Conservation (phyloP, 2,329 filamentous ascomycete species). For the Clarireedia homoeocarpa region DNA sequence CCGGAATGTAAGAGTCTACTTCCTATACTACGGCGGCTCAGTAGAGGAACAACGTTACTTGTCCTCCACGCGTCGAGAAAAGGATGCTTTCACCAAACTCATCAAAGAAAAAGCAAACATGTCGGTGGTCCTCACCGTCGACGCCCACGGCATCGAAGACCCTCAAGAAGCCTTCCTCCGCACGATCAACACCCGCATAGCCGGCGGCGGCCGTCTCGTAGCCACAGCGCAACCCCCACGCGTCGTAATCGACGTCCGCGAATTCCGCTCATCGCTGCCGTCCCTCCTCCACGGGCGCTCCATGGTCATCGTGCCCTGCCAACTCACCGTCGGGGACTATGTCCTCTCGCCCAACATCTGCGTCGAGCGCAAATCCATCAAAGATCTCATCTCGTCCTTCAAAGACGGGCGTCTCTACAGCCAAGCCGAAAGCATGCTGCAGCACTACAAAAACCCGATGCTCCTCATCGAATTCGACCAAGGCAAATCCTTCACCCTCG, state of each 20-base stretch:
- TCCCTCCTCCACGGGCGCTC: constrained; percentile 83
- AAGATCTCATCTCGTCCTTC: constrained; percentile 86
- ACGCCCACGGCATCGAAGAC: constrained; percentile 62
- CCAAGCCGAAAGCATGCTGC: constrained; percentile 89
- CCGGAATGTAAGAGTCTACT: constrained; percentile 85
- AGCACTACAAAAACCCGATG: constrained; percentile 83
- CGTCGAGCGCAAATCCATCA: constrained; percentile 88
- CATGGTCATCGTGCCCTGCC: constrained; percentile 86
- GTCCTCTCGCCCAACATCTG: constrained; percentile 86
- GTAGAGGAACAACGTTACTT: constrained; percentile 95
- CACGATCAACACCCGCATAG: constrained; percentile 93
- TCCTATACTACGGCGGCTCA: constrained; percentile 90
- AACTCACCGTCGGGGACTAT: constrained; percentile 95
- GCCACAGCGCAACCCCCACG: constrained; percentile 83
- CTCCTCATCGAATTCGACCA: constrained; percentile 97
- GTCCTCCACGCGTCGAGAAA: constrained; percentile 83
- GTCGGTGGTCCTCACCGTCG: constrained; percentile 76
- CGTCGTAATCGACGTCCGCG: constrained; percentile 90
- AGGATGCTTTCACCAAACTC: constrained; percentile 89
- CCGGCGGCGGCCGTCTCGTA: constrained; percentile 75
- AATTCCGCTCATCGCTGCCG: constrained; percentile 88
- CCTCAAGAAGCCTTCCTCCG: constrained; percentile 88
- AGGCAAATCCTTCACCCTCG: constrained; percentile 93
- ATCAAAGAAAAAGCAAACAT: constrained; percentile 93
- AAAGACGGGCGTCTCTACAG: constrained; percentile 85